These are phyloP conservation scores for Amphicarpaea edgeworthii DNA, from an alignment of 306 rosid genomes.

Conservation along the genomic window DNA sequence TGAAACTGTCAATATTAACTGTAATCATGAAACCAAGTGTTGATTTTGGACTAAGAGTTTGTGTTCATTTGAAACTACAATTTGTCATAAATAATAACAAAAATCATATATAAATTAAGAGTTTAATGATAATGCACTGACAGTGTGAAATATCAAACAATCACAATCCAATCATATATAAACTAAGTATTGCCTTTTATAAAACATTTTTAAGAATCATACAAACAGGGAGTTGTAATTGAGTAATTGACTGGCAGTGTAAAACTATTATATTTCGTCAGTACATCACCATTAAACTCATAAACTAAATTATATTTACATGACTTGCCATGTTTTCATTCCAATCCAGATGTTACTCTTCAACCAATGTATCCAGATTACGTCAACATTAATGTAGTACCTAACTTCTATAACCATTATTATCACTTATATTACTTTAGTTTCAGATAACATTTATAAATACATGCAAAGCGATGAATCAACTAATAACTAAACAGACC, in stretches of 20 bases:
- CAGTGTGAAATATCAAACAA: too few relatives aligned
- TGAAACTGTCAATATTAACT: constrained; percentile 21
- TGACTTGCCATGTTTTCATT: background rate
- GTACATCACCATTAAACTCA: too few relatives aligned
- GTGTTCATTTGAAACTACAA: background rate
- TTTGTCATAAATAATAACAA: background rate
- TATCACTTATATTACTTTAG: background rate
- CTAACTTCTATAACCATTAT: constrained; percentile 1
- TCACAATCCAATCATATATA: too few relatives aligned
- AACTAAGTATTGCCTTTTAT: too few relatives aligned
- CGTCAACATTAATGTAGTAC: background rate
- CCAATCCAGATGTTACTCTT: background rate
- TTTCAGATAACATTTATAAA: background rate
- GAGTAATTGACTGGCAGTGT: too few relatives aligned
- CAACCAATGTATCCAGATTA: background rate
- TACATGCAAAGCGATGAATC: constrained; percentile 14
- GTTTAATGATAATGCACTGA: too few relatives aligned
- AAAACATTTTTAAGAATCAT: too few relatives aligned
- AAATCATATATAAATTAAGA: constrained; percentile 1
- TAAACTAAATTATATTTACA: constrained; percentile 3
- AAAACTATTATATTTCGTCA: too few relatives aligned
- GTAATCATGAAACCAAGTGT: background rate
- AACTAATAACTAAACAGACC: constrained; percentile 1
- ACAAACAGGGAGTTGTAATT: too few relatives aligned
- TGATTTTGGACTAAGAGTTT: background rate